Conservation (phyloP, 2,329 filamentous ascomycete genomes). For the Pseudogymnoascus sp. region DNA sequence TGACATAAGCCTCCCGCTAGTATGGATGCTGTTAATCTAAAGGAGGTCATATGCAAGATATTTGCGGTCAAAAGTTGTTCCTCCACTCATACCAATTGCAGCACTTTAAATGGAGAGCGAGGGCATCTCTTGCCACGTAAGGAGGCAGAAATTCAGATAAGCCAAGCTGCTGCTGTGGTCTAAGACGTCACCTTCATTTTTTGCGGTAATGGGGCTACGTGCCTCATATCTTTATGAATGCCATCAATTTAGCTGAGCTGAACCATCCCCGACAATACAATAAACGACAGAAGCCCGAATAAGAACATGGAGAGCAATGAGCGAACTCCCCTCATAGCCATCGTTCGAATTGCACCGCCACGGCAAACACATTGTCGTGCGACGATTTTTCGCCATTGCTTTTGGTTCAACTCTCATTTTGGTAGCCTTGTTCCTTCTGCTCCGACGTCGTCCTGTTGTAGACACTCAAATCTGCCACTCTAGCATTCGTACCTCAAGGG, state of each 20-base stretch:
- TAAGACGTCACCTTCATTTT: not conserved
- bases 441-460: not conserved
- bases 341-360: conserved; percentile 10
- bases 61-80: too few relatives aligned
- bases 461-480: conserved; percentile 10
- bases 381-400: conserved; percentile 12
- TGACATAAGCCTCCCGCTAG: too few relatives aligned
- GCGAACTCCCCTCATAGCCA: conserved; percentile 12
- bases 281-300: conserved; percentile 3
- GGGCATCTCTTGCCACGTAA: too few relatives aligned
- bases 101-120: too few relatives aligned
- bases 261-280: conserved; percentile 4
- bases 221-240: not conserved
- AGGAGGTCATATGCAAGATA: too few relatives aligned
- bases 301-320: conserved; percentile 11
- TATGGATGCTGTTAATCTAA: too few relatives aligned
- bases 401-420: conserved; percentile 13
- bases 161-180: too few relatives aligned
- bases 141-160: too few relatives aligned
- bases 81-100: too few relatives aligned
- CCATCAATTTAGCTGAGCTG: conserved; percentile 9
- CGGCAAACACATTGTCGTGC: conserved; percentile 12
- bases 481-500: conserved; percentile 6
- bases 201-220: not conserved
- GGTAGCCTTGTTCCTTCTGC: not conserved